Conservation (phyloP, 805 yeast genomes). For the Nakazawaea wickerhamii region DNA sequence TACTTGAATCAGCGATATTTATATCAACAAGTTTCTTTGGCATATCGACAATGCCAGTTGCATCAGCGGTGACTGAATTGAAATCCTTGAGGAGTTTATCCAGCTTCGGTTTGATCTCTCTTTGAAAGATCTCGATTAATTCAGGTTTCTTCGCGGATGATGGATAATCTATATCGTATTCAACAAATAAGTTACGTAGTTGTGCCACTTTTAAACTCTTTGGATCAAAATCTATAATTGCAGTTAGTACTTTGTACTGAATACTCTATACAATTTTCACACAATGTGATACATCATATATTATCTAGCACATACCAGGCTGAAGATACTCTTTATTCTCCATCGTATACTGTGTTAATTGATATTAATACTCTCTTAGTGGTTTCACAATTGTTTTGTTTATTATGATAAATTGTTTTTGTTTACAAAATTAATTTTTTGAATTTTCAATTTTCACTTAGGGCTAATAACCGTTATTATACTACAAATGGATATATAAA, state of each 20-base stretch:
- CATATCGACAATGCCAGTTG: constrained; percentile 21
- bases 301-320: constrained; percentile 22
- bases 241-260: constrained; percentile 19
- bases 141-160: constrained; percentile 64
- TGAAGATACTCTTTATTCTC: constrained; percentile 31
- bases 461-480: neutral
- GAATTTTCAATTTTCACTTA: neutral
- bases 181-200: constrained; percentile 58
- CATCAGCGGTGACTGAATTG: constrained; percentile 18
- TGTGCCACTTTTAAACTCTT: constrained; percentile 59
- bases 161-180: constrained; percentile 56
- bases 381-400: neutral
- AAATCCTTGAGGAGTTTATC: constrained; percentile 31
- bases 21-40: neutral
- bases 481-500: neutral
- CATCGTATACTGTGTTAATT: constrained; percentile 19
- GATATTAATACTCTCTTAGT: neutral
- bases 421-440: constrained; percentile 3
- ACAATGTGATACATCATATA: no score
- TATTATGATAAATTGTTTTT: constrained; percentile 11
- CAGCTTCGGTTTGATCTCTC: constrained; percentile 45
- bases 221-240: constrained; percentile 57
- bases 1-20: neutral
- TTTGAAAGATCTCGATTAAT: constrained; percentile 55
- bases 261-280: no score